Base-by-base conservation (phyloP, 2,329 filamentous ascomycete species). In the Aspergillus transmontanensis region DNA sequence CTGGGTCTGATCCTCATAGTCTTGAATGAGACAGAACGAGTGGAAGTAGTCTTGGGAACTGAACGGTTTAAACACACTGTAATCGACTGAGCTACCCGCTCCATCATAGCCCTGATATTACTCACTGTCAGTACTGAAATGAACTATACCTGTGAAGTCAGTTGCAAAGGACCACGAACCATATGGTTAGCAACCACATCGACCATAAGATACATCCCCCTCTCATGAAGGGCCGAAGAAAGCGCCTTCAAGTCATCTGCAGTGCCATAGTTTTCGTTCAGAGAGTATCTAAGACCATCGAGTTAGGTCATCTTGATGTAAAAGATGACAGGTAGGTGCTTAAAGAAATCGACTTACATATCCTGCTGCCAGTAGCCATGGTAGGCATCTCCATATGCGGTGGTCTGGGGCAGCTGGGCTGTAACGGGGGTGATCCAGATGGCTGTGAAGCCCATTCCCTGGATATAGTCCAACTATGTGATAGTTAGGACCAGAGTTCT, bases 201-300 rank as follows among this genome's bases (percentile, higher is more conserved):
- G 2, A 88, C 79, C 86, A 89, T 89, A 43, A 88, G 75, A 67
- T 86, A 86, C 85, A 87, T 89, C 19, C 76, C 81, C 4, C 85
- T 79, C 21, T 75, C 72, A 69, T 89, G 87, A 1, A 88, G 75
- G 2, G 84, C 86, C 26, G 77, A 74, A 1, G 87, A 81, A 7
- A 91, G 80, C 5, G 79, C 81, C 66, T 83, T 83, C 61, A 91
- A 79, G 67, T 91, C 88, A 16, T 84, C 79, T 5, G 81, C 80
- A 0, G 85, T 85, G 34, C 89, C 89, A 64, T 86, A 87, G 62
- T 86, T 80, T 2, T 80, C 65, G 69, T 91, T 89, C 60, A 90
- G 73, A 16, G 76, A 68, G 67, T 84, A 83, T 36, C 75, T 77
- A 36, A 23, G 2, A 6, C 12, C 45, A 6, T 19, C 4, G 12